These are phyloP conservation scores for Backusella australiensis DNA, from an alignment of 192 early-diverging fungal species.

Conservation along the genomic window DNA sequence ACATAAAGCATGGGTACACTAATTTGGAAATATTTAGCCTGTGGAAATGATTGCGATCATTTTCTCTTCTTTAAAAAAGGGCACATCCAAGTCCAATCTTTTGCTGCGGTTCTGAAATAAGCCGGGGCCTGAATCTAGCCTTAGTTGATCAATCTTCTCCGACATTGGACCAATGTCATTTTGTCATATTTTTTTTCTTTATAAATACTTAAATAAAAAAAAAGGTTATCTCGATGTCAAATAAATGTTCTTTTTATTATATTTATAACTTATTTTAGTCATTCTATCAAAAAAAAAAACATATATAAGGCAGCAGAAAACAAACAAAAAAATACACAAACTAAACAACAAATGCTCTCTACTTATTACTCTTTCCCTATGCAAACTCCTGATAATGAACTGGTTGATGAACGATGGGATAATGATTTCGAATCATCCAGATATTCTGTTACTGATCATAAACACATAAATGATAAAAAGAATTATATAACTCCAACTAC, in stretches of 20 bases:
- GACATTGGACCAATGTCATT: constrained; percentile 1
- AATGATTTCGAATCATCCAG: background rate
- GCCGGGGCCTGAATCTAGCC: background rate
- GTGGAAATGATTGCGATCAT: background rate
- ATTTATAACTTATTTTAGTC: background rate
- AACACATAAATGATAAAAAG: background rate
- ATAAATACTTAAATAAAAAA: background rate
- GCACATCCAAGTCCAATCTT: background rate
- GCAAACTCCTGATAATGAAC: background rate
- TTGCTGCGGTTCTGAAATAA: background rate
- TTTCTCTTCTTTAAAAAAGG: background rate
- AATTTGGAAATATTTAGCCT: background rate
- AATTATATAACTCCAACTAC: background rate
- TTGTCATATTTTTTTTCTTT: background rate
- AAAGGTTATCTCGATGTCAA: background rate
- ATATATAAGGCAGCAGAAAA: background rate
- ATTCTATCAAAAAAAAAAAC: background rate
- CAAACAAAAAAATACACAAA: background rate
- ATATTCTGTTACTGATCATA: background rate
- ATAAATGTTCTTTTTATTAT: background rate
- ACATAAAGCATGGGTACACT: background rate
- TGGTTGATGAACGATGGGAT: background rate
- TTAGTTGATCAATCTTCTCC: background rate
- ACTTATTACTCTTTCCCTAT: background rate
- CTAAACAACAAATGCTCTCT: background rate